Evolutionary conservation across 352 stramenopile species (phyloP).

Genomic region (Phytophthora europaea): DNA sequence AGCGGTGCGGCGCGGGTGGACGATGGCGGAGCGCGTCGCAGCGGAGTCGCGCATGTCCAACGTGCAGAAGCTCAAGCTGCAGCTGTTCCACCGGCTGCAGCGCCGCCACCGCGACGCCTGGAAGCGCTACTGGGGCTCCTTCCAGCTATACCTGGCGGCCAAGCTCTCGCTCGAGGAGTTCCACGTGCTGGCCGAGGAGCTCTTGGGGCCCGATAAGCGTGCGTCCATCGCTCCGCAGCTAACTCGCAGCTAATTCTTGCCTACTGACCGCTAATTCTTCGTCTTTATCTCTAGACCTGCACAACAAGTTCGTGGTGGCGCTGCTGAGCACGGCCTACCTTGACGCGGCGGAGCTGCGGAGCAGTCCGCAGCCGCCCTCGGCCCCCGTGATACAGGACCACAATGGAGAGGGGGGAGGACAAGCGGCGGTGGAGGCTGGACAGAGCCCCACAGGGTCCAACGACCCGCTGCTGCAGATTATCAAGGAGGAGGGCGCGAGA

Average conservation of each 20-base stretch:
- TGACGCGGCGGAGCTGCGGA: conserved; percentile 13
- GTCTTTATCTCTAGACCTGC: conserved; percentile 39
- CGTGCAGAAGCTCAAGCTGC: conserved; percentile 68
- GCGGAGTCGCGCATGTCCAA: conserved; percentile 15
- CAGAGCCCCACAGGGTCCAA: conserved; percentile 3
- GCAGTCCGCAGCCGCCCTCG: conserved; percentile 11
- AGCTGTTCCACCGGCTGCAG: conserved; percentile 74
- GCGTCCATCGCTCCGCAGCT: background rate
- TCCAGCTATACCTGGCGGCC: conserved; percentile 67
- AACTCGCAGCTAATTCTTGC: background rate
- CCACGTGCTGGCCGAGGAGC: conserved; percentile 50
- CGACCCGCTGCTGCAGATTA: conserved; percentile 33
- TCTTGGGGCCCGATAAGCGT: conserved; percentile 66
- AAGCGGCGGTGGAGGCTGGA: background rate
- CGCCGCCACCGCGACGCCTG: conserved; percentile 56
- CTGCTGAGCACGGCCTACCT: conserved; percentile 53
- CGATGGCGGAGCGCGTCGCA: conserved; percentile 20
- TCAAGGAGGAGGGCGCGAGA: conserved; percentile 31
- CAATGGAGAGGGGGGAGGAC: conserved; percentile 12
- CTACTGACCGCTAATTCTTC: conserved; percentile 5
- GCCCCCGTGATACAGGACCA: conserved; percentile 16
- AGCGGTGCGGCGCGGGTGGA: too few relatives aligned
- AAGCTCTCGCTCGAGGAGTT: conserved; percentile 68
- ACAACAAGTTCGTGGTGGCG: conserved; percentile 72
- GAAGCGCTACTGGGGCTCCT: conserved; percentile 67